Evolutionary conservation across 257 asterid genomes (phyloP), one percentile per base, ranked within the genome.

Genomic region (Linaria vulgaris): DNA sequence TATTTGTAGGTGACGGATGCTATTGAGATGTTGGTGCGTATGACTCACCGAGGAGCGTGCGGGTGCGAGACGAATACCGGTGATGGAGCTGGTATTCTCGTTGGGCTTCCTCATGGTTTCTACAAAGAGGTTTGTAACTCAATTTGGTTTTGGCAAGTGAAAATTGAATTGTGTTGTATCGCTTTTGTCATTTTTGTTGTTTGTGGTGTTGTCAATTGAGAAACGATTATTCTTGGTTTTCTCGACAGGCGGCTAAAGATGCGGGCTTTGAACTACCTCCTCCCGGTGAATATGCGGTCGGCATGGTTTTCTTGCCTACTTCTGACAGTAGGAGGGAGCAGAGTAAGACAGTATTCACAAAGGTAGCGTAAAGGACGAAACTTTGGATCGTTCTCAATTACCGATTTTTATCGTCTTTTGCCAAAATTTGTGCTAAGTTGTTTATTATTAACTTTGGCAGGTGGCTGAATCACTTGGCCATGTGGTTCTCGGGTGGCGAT

Each of bases 381-480:
- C 45, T 45, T 56, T 46, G 50, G 55, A n/a, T n/a, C 41, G 14
- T 24, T 27, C 31, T 19, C n/a, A 13, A 37, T 41, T 22, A 11
- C 50, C 12, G 31, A 2, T 51, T 64, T 53, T 46, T 46, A 43
- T 21, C n/a, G 12, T 61, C 19, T 49, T 12, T 12, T 24, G 19
- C 23, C 31, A 52, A 57, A 27, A 22, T 48, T 58, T 45, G 62
- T 71, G 45, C 23, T 48, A 45, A 49, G 58, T 71, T 44, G 53
- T 61, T 56, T 44, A 45, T 44, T 51, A 53, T 31, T 52, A 63
- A 27, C 63, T n/a, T n/a, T n/a, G n/a, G 46, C 64, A 94, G 99
- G 97, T 94, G 51, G 99, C 99, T 56, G 97, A 94, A 76, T 90
- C 96, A 6, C 99, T 94, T 55, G 99, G 99, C 38, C 99, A 94